phyloP scores from a whole-genome alignment of 73 alveolate species.

The Symbiodinium natans region DNA sequence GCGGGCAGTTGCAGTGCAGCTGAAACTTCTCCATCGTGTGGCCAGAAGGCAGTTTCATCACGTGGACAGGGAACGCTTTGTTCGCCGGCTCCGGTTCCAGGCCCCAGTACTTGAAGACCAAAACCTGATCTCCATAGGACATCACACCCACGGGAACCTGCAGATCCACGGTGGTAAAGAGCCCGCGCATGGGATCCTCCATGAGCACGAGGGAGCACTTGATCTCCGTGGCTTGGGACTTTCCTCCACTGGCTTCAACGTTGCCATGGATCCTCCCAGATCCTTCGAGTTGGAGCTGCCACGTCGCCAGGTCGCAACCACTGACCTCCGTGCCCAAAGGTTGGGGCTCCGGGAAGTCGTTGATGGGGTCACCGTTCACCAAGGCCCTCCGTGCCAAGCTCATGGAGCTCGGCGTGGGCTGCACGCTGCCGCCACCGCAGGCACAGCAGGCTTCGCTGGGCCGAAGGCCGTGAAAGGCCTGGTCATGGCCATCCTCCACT shows the following conservation, averaged over 20 bases:
- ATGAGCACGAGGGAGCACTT: not conserved
- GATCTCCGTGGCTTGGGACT: not conserved
- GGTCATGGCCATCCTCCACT: not conserved
- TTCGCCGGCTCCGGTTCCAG: not conserved
- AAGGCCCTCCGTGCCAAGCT: not conserved
- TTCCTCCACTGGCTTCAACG: not conserved
- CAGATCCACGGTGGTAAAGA: not conserved
- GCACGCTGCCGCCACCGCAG: conserved; percentile 63
- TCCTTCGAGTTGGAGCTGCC: not conserved
- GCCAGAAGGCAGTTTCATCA: not conserved
- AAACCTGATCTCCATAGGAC: conserved; percentile 23
- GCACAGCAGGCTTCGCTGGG: conserved; percentile 63
- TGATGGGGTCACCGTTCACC: not conserved
- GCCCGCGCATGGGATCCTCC: not conserved
- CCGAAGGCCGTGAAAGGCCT: conserved; percentile 21
- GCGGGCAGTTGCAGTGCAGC: not conserved
- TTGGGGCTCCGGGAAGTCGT: not conserved
- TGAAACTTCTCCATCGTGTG: not conserved
- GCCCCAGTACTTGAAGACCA: conserved; percentile 44
- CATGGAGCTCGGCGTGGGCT: not conserved
- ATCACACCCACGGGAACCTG: not conserved
- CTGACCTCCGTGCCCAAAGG: not conserved
- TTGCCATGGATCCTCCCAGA: not conserved
- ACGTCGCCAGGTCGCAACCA: not conserved
- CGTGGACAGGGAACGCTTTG: not conserved